These are phyloP conservation scores for Amaranthus tricolor DNA, from an alignment of 179 eudicot genomes.

Conservation along the genomic window DNA sequence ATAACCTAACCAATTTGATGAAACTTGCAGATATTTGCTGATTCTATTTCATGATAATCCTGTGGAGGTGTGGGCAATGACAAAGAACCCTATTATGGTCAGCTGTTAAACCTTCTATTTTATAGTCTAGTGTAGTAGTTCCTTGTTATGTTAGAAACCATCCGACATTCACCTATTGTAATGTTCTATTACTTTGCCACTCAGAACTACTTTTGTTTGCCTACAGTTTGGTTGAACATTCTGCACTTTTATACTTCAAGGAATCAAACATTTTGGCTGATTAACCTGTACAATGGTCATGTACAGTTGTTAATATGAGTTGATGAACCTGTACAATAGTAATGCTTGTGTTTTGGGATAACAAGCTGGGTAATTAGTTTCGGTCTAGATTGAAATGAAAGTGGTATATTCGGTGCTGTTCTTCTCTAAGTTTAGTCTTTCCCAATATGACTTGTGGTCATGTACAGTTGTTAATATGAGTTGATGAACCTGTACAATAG, in stretches of 20 bases:
- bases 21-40: constrained; percentile 71
- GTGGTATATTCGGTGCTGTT: background rate
- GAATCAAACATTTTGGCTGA: background rate
- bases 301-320: background rate
- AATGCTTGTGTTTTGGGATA: background rate
- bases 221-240: background rate
- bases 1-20: background rate
- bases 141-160: background rate
- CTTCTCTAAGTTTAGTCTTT: background rate
- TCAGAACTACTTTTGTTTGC: background rate
- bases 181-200: background rate
- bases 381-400: background rate
- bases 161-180: background rate
- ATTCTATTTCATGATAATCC: constrained; percentile 98
- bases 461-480: too few species aligned
- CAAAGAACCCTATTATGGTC: constrained; percentile 97
- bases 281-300: background rate
- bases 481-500: background rate
- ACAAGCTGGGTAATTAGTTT: background rate
- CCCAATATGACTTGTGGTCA: too few species aligned
- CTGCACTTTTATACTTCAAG: background rate
- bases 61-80: constrained; percentile 99
- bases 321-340: background rate
- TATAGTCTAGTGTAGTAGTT: background rate
- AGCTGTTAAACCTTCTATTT: constrained; percentile 27